A percentile compares a stretch with the other conserved stretches of the same genome.
Evolutionary conservation across 73 alveolate genomes (phyloP).

Genomic region (Paramecium biaurelia): DNA sequence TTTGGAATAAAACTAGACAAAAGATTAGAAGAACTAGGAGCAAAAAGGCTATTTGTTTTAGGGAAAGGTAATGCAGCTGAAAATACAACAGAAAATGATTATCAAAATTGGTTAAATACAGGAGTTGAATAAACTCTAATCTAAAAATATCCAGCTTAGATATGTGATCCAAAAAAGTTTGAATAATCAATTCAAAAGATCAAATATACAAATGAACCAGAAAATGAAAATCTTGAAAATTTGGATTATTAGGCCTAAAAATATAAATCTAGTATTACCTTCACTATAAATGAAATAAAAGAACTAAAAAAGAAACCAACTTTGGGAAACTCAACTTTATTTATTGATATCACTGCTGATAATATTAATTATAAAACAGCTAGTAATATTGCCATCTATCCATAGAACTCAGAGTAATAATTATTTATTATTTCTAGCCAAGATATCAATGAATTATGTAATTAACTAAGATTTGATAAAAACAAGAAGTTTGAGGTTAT

Average conservation of each 20-base stretch:
- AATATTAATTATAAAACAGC: conserved; percentile 68
- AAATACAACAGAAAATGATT: conserved; percentile 59
- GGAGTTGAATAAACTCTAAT: background rate
- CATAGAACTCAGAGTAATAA: conserved; percentile 73
- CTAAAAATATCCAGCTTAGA: background rate
- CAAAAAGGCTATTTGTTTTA: conserved; percentile 7
- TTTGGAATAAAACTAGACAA: conserved; percentile 44
- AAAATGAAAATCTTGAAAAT: conserved; percentile 25
- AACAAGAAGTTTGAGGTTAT: conserved; percentile 57
- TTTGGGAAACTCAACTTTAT: conserved; percentile 68
- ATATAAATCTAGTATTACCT: conserved; percentile 54
- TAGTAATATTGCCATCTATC: conserved; percentile 77
- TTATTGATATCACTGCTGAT: conserved; percentile 51
- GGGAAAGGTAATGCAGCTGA: conserved; percentile 65
- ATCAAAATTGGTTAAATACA: conserved; percentile 7
- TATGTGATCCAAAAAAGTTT: background rate
- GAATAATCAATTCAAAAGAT: background rate
- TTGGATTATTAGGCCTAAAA: conserved; percentile 42
- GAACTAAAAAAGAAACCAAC: conserved; percentile 72
- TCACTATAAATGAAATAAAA: conserved; percentile 65
- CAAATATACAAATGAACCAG: background rate
- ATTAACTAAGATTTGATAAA: conserved; percentile 57
- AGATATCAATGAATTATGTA: conserved; percentile 66
- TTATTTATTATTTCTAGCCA: background rate
- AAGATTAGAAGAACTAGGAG: conserved; percentile 53